Conservation (phyloP, 768 basidiomycete species). For the Mycena galopus region DNA sequence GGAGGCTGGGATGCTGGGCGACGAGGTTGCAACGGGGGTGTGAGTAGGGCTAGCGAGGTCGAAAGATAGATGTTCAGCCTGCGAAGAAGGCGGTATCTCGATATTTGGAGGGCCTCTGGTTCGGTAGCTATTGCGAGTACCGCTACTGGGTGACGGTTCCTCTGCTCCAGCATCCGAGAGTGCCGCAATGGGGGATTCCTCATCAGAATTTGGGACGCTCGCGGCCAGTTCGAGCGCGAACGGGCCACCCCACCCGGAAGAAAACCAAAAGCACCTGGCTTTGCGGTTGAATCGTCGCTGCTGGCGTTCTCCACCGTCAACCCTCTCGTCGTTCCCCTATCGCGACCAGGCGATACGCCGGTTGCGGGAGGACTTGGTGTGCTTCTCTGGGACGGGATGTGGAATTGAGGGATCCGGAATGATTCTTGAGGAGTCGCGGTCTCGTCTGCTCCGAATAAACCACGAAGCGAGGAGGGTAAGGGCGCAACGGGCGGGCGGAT, state of each 20-base stretch:
- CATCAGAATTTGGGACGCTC: slow-evolving; percentile 43
- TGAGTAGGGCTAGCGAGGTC: slow-evolving; percentile 37
- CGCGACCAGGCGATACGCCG: slow-evolving; percentile 53
- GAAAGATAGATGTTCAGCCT: slow-evolving; percentile 29
- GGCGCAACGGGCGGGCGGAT: slow-evolving; percentile 45
- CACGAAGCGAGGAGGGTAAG: slow-evolving; percentile 82
- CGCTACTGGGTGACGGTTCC: slow-evolving; percentile 6
- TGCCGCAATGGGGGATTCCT: slow-evolving; percentile 37
- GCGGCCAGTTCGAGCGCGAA: slow-evolving; percentile 48
- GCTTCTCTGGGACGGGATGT: slow-evolving; percentile 40
- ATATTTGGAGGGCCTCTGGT: slow-evolving; percentile 51
- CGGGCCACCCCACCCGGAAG: slow-evolving; percentile 59
- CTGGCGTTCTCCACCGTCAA: slow-evolving; percentile 44
- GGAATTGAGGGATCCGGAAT: slow-evolving; percentile 57
- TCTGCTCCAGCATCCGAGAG: slow-evolving; percentile 9
- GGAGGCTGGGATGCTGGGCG: slow-evolving; percentile 35
- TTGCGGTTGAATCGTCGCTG: slow-evolving; percentile 59
- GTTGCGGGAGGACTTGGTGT: slow-evolving; percentile 42
- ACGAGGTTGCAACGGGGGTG: slow-evolving; percentile 34
- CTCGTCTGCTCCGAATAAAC: slow-evolving; percentile 82
- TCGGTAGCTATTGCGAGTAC: slow-evolving; percentile 31
- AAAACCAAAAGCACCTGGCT: slow-evolving; percentile 66
- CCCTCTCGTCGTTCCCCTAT: slow-evolving; percentile 48
- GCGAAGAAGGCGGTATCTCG: slow-evolving; percentile 49
- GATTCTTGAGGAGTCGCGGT: slow-evolving; percentile 51